Evolutionary conservation across 441 rosid species (phyloP), one percentile per base, ranked within the genome.

Genomic region (Pelargonium cotyledonis): DNA sequence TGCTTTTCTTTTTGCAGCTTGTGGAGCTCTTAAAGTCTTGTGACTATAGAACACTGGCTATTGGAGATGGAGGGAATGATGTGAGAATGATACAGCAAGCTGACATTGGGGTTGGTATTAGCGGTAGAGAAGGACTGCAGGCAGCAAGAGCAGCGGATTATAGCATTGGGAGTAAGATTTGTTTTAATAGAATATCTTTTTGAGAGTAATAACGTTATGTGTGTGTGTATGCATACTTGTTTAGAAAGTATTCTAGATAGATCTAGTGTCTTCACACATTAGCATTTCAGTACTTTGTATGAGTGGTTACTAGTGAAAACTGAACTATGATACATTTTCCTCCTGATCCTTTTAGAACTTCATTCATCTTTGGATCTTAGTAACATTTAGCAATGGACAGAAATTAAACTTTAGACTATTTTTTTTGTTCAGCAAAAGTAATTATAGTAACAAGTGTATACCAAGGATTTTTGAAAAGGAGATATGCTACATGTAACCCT

Each of bases 101-200:
- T 69, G 99, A 90, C 72, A 90, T 95, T 38, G 97, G 99, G 51
- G 96, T 90, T 70, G 97, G 99, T 75, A 95, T 95, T 72, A 95
- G 99, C 68, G 97, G 98, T 75, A 91, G 98, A 84, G 98, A 95
- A 84, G 98, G 99, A 43, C 81, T 92, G 74, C 99, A 92, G 83
- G 99, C 99, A 75, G 98, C 98, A 41, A 89, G 97, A 77, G 99
- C 99, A 65, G 98, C 98, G 65, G 99, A 95, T 80, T 92, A 95
- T 79, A 91, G 97, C 74, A 89, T 91, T 75, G 99, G 98, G 75
- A 89, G 98, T 95, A 88, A 89, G 86, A 73, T 60, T 31, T 44
- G 23, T 61, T 14, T 14, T 31, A 18, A 14, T 60, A 31, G 6
- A 11, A 29, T 35, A n/a, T 8, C 26, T 26, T 5, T 63, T 29